Percentiles rank a stretch among this genome's conserved stretches.
Conservation (phyloP, 2,329 filamentous ascomycete genomes). For the Ophiosphaerella korrae region DNA sequence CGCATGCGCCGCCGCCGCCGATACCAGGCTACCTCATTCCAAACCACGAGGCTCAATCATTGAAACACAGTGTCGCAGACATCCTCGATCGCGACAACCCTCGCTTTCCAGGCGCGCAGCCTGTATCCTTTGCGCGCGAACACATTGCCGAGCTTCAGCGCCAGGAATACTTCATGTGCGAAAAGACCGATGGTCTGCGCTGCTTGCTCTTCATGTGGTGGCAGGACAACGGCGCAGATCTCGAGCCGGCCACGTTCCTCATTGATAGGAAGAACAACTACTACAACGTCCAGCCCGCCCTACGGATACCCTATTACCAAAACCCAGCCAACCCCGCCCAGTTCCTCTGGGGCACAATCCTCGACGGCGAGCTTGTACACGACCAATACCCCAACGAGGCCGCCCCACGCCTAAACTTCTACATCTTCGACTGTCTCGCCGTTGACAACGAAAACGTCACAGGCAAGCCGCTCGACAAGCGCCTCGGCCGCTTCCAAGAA, state of each 20-base stretch:
- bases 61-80: conserved; percentile 74
- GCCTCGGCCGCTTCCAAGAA: conserved; percentile 83
- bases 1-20: conserved; percentile 38
- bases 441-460: conserved; percentile 78
- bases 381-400: conserved; percentile 72
- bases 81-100: conserved; percentile 72
- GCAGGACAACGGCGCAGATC: conserved; percentile 48
- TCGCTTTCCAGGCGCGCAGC: conserved; percentile 87
- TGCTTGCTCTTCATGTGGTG: conserved; percentile 92
- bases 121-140: conserved; percentile 83
- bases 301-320: conserved; percentile 79
- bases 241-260: conserved; percentile 71
- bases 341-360: conserved; percentile 80
- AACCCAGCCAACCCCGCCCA: conserved; percentile 59
- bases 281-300: conserved; percentile 74
- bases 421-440: conserved; percentile 92
- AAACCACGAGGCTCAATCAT: conserved; percentile 45
- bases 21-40: conserved; percentile 41
- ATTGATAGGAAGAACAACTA: conserved; percentile 99
- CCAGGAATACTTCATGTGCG: conserved; percentile 94
- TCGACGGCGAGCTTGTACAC: conserved; percentile 92
- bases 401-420: conserved; percentile 72
- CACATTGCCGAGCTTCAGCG: conserved; percentile 82
- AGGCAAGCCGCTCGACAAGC: conserved; percentile 82
- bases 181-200: conserved; percentile 95